Evolutionary conservation across 305 asterid genomes (phyloP).

Genomic region (Fraxinus greggii): DNA sequence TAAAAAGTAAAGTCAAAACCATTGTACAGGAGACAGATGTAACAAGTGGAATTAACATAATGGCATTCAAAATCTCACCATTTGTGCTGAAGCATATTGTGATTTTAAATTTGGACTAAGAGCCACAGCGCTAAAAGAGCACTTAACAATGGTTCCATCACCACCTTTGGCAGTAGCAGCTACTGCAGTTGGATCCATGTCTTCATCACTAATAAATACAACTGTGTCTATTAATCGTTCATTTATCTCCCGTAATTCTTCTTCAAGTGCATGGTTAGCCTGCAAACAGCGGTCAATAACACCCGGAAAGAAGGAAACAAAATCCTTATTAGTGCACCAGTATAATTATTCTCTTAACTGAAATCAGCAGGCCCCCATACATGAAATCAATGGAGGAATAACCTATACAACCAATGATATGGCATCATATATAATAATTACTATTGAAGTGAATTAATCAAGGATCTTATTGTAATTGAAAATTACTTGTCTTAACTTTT

Average conservation of each 20-base stretch:
- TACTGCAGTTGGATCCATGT: conserved; percentile 76
- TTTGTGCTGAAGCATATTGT: conserved; percentile 88
- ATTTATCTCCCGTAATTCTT: conserved; percentile 87
- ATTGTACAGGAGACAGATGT: conserved; percentile 19
- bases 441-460: neutral
- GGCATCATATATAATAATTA: neutral
- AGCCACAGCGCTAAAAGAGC: conserved; percentile 81
- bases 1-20: conserved; percentile 27
- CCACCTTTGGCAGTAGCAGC: conserved; percentile 78
- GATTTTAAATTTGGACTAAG: conserved; percentile 85
- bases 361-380: neutral
- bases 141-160: conserved; percentile 82
- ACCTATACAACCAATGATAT: neutral
- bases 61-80: conserved; percentile 50
- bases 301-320: neutral
- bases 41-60: conserved; percentile 11
- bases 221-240: conserved; percentile 79
- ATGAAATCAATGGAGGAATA: neutral
- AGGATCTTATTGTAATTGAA: neutral
- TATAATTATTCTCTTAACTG: neutral
- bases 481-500: neutral
- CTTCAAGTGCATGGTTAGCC: conserved; percentile 85
- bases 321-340: neutral
- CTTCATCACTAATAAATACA: conserved; percentile 74
- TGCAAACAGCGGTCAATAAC: conserved; percentile 34